Base-by-base conservation (phyloP, 2,329 filamentous ascomycete species). In the Clonostachys byssicola region DNA sequence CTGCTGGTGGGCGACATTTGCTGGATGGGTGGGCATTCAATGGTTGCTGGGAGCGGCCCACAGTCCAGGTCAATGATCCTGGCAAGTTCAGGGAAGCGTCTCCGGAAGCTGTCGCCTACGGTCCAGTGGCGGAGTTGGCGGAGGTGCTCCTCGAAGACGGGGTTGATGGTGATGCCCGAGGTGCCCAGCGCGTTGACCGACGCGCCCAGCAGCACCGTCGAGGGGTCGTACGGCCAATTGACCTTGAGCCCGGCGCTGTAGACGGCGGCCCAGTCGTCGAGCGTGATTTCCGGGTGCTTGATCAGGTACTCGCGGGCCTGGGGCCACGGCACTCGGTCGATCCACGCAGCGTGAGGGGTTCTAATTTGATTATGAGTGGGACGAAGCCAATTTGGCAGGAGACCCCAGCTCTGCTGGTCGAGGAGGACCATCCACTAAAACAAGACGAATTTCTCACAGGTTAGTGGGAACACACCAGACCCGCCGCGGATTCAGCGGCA, bases 281-380 rank as follows among this genome's bases (percentile, higher is more conserved):
- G 50, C 0, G 60, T 62, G 43, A 61, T 62, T 12, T 59, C 55
- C 1, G 60, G 56, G 20, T 62, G 59, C 5, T 48, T 45, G 18
- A 63, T 58, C 13, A 63, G 52, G 43, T 61, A 63, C 12, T 60
- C 53, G n/a, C 60, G 52, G 1, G 54, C 59, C 16, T 52, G 51
- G 5, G 60, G 61, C 61, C 61, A 63, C 13, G 61, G 59, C 40
- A 63, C 59, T 3, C 61, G 54, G 43, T 63, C 60, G 36, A 63
- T 59, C 61, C 60, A 63, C 2, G 59, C 59, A 9, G 59, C 56
- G 39, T 63, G 61, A 12, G 54, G 53, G 10, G 50, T 54, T 12
- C 52, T 50, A 7, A 62, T 47, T 41, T 64, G 60, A n/a, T 50
- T 48, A 5, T 52, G 52, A 4, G 57, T 55, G 5, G 61, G 61